phyloP scores from a whole-genome alignment of 495 filamentous ascomycete species.

The Cercophora scortea region DNA sequence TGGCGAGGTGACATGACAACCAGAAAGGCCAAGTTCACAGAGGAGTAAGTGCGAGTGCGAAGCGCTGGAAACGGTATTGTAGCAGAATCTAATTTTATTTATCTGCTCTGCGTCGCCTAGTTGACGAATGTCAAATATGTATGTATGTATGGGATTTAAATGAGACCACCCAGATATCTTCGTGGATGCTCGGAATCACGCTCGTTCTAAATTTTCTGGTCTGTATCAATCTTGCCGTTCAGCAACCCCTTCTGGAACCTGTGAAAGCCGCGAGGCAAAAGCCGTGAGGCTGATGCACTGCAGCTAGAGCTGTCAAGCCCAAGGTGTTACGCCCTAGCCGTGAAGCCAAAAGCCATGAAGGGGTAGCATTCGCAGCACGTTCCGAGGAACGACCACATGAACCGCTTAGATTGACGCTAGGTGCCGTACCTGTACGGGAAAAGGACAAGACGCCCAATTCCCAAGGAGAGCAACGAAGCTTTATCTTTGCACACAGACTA shows the following conservation, averaged over 20 bases:
- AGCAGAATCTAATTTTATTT: too few relatives aligned
- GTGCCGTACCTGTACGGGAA: constrained; percentile 12
- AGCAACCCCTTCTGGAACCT: constrained; percentile 4
- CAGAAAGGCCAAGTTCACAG: too few relatives aligned
- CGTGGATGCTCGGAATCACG: too few relatives aligned
- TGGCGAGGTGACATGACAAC: too few relatives aligned
- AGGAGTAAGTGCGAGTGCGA: too few relatives aligned
- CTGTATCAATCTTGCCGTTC: constrained; percentile 16
- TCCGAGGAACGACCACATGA: not conserved
- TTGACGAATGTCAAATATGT: too few relatives aligned
- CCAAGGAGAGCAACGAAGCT: constrained; percentile 33
- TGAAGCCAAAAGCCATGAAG: not conserved
- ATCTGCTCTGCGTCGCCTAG: too few relatives aligned
- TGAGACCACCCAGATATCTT: too few relatives aligned
- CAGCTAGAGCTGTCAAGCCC: not conserved
- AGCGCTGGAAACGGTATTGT: too few relatives aligned
- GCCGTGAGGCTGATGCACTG: too few relatives aligned
- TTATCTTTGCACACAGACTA: constrained; percentile 90
- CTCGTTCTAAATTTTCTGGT: not conserved
- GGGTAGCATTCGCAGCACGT: not conserved
- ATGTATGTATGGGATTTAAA: too few relatives aligned
- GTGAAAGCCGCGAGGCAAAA: not conserved
- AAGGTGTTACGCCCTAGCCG: too few relatives aligned
- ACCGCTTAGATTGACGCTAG: constrained; percentile 13
- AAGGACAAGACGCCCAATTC: constrained; percentile 35